These are phyloP conservation scores for Firmiana major DNA, from an alignment of 345 rosid genomes.

Conservation along the genomic window DNA sequence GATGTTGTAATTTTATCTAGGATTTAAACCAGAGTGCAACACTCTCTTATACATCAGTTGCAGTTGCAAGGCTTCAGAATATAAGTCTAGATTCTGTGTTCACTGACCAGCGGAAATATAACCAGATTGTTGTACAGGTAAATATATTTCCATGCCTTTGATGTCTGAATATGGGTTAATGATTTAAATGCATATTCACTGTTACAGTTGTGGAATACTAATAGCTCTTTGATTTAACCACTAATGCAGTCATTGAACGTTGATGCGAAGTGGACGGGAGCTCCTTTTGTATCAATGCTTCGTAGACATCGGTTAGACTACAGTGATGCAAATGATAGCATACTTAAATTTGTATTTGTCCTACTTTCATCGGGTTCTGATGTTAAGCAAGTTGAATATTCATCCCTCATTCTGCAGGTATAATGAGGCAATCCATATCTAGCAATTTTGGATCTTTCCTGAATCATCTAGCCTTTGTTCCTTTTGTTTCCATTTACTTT, in stretches of 20 bases:
- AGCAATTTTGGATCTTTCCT: conserved; percentile 3
- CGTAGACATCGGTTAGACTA: conserved; percentile 58
- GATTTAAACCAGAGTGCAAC: conserved; percentile 43
- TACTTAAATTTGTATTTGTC: conserved; percentile 51
- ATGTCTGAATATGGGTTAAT: neutral
- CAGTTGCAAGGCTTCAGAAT: conserved; percentile 58
- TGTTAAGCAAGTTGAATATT: conserved; percentile 74
- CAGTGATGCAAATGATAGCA: conserved; percentile 44
- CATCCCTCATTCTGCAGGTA: conserved; percentile 84
- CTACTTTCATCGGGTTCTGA: conserved; percentile 55
- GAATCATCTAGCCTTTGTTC: neutral
- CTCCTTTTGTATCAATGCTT: conserved; percentile 89
- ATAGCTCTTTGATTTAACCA: conserved; percentile 8
- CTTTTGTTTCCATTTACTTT: conserved; percentile 16
- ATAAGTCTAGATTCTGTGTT: conserved; percentile 54
- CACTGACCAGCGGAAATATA: conserved; percentile 64
- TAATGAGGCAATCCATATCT: conserved; percentile 16
- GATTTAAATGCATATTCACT: neutral
- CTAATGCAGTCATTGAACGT: conserved; percentile 61
- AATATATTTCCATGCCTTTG: conserved; percentile 9
- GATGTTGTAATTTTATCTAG: conserved; percentile 41
- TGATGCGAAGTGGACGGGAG: conserved; percentile 73
- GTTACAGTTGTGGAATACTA: neutral
- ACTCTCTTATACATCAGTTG: conserved; percentile 43
- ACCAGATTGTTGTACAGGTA: conserved; percentile 72